Percentiles rank a stretch among this genome's conserved stretches.
phyloP scores from a whole-genome alignment of 164 flowering plant species.

The Vitis rotundifolia region DNA sequence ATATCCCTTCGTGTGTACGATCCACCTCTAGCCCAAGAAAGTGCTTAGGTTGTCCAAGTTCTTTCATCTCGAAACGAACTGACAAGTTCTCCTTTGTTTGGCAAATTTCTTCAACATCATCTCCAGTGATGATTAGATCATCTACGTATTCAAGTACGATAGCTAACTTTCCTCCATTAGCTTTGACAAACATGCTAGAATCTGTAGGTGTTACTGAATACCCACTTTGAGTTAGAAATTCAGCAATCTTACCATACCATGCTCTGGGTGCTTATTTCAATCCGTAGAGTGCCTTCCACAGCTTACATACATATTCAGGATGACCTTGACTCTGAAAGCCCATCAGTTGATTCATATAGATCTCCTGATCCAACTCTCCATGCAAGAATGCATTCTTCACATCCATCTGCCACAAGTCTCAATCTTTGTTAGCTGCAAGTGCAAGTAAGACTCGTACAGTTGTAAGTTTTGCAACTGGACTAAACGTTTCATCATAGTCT shows the following conservation, averaged over 20 bases:
- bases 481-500: conserved; percentile 8
- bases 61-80: conserved; percentile 21
- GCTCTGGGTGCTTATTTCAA: conserved; percentile 14
- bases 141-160: conserved; percentile 15
- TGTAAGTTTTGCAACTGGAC: conserved; percentile 10
- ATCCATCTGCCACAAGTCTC: not conserved
- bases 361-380: no score
- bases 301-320: not conserved
- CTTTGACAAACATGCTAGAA: conserved; percentile 14
- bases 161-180: not conserved
- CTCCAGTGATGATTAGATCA: conserved; percentile 17
- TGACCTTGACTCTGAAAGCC: not conserved
- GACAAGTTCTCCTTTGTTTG: not conserved
- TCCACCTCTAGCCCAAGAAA: conserved; percentile 20
- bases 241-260: conserved; percentile 4
- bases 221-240: conserved; percentile 2
- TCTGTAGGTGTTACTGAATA: conserved; percentile 1
- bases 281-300: conserved; percentile 3
- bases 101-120: conserved; percentile 2
- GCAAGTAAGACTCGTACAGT: not conserved
- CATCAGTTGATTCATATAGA: conserved; percentile 4
- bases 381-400: conserved; percentile 8
- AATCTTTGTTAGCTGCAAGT: not conserved
- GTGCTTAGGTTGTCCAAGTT: conserved; percentile 10
- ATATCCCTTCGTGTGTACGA: not conserved